Percentiles rank a stretch among this genome's conserved stretches.
Evolutionary conservation across 352 stramenopile species (phyloP).

Genomic region (Albugo candida): DNA sequence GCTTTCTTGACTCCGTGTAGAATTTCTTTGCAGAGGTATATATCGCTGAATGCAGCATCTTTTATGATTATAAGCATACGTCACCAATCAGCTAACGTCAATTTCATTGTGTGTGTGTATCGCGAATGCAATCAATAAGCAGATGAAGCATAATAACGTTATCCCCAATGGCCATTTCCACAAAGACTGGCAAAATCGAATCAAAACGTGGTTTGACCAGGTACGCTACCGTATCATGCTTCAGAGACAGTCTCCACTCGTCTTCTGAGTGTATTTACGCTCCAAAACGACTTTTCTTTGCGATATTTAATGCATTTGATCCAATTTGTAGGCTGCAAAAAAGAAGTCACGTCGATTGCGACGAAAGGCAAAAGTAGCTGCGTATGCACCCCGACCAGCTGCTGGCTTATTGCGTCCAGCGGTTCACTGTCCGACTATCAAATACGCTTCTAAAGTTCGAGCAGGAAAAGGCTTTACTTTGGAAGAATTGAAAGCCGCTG

Average conservation of each 20-base stretch:
- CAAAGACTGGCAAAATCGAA: conserved; percentile 97
- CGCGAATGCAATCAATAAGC: conserved; percentile 17
- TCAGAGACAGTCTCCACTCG: background rate
- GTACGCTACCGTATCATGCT: conserved; percentile 13
- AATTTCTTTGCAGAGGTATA: too few relatives aligned
- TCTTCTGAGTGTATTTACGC: background rate
- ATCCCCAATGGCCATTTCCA: conserved; percentile 99
- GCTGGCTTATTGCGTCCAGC: conserved; percentile 90
- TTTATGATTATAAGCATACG: too few relatives aligned
- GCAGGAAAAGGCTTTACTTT: conserved; percentile 97
- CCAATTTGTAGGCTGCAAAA: conserved; percentile 86
- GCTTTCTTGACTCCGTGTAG: too few relatives aligned
- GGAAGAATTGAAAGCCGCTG: conserved; percentile 96
- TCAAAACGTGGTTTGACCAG: conserved; percentile 94
- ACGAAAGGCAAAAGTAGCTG: conserved; percentile 95
- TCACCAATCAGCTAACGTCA: too few relatives aligned
- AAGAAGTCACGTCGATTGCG: conserved; percentile 90
- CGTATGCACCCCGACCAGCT: conserved; percentile 91
- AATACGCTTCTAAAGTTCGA: conserved; percentile 97
- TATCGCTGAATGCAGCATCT: too few relatives aligned
- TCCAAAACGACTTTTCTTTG: background rate
- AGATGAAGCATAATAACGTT: conserved; percentile 99
- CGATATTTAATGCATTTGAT: background rate
- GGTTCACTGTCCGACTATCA: conserved; percentile 95
- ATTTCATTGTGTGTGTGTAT: too few relatives aligned